Base-by-base conservation (phyloP, 805 yeast genomes). In the Citeromyces nyonsensis region DNA sequence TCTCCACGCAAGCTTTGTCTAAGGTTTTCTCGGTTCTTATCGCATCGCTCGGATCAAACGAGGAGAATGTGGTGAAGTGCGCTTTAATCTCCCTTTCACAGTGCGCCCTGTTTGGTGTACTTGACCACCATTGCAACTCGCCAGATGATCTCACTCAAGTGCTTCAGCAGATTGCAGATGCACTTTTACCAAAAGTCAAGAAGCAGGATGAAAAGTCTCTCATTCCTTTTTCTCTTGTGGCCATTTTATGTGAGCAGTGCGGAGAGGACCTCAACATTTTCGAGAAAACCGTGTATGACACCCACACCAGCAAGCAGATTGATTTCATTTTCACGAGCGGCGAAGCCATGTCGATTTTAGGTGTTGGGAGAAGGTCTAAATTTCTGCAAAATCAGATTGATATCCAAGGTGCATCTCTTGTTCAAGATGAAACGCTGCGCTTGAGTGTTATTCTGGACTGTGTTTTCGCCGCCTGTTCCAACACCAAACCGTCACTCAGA, bases 281-380 rank as follows among this genome's bases (percentile, higher is more conserved):
- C 35, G 67, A 76, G 29, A 47, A 58, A 6, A 41, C 51, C 1
- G 43, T 84, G 2, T 73, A 63, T 41, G 75, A 68, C 3, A 63
- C 80, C 0, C 74, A 78, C 46, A 49, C 47, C 4, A 66, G 84
- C 1, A 83, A 79, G 39, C 83, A 80, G 38, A 59, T 72, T n/a
- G 96, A 88, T 38, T 69, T 61, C 32, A 53, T 78, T 13, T 83
- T 88, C 41, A 63, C 84, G 0, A 65, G 76, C 30, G 96, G 97
- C 33, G 97, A 88, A 47, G 85, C 94, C 0, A 52, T 86, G 12
- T 62, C 81, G 15, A 59, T 82, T 10, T 44, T 79, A 4, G 75
- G 82, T 0, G 64, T 73, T 12, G 94, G 95, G 1, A 79, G 94
- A 91, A 49, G 62, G 3, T 75, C 94, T 1, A 60, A 56, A 20